Percentiles rank a stretch among this genome's conserved stretches.
Evolutionary conservation across 495 filamentous ascomycete genomes (phyloP).

Genomic region (Aspergillus haitiensis): DNA sequence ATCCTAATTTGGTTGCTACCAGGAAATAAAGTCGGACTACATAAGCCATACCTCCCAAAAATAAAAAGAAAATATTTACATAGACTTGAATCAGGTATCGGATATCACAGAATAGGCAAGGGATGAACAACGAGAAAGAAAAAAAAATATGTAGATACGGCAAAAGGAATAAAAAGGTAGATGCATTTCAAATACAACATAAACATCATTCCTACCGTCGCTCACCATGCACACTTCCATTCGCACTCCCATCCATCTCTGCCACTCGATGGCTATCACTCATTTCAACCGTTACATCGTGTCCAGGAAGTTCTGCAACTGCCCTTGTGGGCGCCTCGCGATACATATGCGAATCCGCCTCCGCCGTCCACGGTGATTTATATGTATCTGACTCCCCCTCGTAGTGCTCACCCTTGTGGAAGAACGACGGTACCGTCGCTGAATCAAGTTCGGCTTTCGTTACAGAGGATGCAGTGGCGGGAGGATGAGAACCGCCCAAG

Average conservation of each 20-base stretch:
- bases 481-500: background rate
- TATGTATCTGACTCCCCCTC: background rate
- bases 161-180: background rate
- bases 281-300: slow-evolving; percentile 6
- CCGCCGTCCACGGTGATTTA: background rate
- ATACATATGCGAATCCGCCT: background rate
- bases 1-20: too few species aligned
- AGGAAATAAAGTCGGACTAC: too few species aligned
- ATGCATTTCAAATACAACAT: background rate
- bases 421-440: background rate
- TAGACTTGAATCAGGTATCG: background rate
- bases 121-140: background rate
- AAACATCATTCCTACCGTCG: too few species aligned
- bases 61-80: too few species aligned
- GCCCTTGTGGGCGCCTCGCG: background rate
- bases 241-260: slow-evolving; percentile 5
- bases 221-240: too few species aligned
- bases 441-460: background rate
- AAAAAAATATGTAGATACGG: background rate
- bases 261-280: slow-evolving; percentile 11
- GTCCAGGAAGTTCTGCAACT: slow-evolving; percentile 7
- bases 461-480: background rate
- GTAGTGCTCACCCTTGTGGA: background rate
- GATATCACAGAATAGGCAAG: background rate
- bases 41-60: too few species aligned